Base-by-base conservation (phyloP, 257 asterid species). In the Ilex asprella region DNA sequence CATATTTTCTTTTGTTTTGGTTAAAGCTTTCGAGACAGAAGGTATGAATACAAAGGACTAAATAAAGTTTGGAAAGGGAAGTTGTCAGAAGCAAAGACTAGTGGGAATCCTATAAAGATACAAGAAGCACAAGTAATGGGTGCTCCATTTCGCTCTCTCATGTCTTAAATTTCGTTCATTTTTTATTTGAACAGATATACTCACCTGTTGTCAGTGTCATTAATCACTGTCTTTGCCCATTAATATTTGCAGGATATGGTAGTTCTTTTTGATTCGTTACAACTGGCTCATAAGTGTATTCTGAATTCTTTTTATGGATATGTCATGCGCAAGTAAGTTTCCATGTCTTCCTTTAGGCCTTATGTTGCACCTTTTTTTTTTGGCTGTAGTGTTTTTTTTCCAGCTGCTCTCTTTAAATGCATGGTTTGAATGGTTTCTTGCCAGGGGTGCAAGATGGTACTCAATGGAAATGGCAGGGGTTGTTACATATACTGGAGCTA, bases 401-500 rank as follows among this genome's bases (percentile, higher is more conserved):
- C 27, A 21, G 27, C 30, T 16, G 15, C 15, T 14, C 14, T 53
- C 57, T 16, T 53, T 14, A 53, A 53, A n/a, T 53, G 15, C 15
- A 53, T 15, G 57, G 30, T 53, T 53, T 16, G 11, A 10, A 53
- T 53, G 57, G n/a, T 46, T 46, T 73, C 56, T 66, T 65, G 63
- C 30, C 75, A 92, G 99, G 82, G 99, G 99, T 61, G 99, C 99
- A 74, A 82, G 99, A 76, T 92, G 99, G 99, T 92, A 89, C 76
- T 92, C 99, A 51, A 92, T 92, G 99, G 97, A 92, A 82, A 92
- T 92, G 99, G 99, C 99, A 7, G 99, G 99, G 70, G 96, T 85
- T 58, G 99, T 92, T 69, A 92, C 99, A 2, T 89, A 89, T 77
- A 92, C 99, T 39, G 99, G 99, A 39, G 97, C 99, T 46, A 89